Conservation (phyloP, 208 protist genomes). For the Trypanosoma conorhini region DNA sequence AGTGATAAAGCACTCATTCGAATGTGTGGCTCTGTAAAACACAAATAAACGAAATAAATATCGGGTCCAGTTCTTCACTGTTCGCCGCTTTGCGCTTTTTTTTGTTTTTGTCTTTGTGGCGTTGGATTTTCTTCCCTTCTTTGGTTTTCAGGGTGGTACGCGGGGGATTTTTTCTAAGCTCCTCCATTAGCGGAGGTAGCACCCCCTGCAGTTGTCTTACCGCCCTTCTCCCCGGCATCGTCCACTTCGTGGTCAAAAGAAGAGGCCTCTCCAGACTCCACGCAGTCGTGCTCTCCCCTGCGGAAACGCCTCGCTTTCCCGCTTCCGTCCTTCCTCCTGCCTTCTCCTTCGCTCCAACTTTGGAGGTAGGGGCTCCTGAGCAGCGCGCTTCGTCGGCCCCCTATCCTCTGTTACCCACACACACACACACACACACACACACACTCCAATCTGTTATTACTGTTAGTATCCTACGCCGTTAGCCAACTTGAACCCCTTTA, state of each 20-base stretch:
- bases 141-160: too few relatives aligned
- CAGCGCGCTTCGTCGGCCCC: neutral
- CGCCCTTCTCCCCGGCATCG: too few relatives aligned
- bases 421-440: neutral
- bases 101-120: too few relatives aligned
- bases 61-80: neutral
- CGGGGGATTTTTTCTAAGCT: too few relatives aligned
- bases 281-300: neutral
- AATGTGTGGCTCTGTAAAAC: too few relatives aligned
- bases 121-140: too few relatives aligned
- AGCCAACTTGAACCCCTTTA: slow-evolving; percentile 17
- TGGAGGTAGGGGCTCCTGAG: too few relatives aligned
- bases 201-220: too few relatives aligned
- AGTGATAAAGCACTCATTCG: neutral
- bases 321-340: slow-evolving; percentile 17
- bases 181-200: too few relatives aligned
- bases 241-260: too few relatives aligned
- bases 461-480: neutral
- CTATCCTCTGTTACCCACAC: neutral
- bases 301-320: neutral
- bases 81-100: neutral
- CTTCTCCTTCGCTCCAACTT: neutral
- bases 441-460: neutral
- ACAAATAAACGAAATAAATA: too few relatives aligned
- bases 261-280: too few relatives aligned